Conservation (phyloP, 257 asterid species). For the Prunella vulgaris region DNA sequence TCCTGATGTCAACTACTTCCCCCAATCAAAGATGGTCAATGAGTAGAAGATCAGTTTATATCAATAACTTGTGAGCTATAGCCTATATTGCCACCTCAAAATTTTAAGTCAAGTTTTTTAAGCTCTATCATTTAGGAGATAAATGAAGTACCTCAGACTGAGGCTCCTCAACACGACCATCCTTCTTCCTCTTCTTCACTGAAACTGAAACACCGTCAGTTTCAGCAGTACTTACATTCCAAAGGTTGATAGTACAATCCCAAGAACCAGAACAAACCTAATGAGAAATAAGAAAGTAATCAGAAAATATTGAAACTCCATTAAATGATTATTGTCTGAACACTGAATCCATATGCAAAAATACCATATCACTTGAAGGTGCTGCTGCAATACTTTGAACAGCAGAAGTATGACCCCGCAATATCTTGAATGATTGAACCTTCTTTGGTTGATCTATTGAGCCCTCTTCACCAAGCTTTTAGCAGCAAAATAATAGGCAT, state of each 20-base stretch:
- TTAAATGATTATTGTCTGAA: not conserved
- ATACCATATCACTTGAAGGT: conserved; percentile 81
- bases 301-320: conserved; percentile 12
- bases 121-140: conserved; percentile 10
- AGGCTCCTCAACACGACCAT: conserved; percentile 41
- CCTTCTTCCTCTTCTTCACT: conserved; percentile 78
- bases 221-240: conserved; percentile 54
- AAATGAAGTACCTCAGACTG: conserved; percentile 65
- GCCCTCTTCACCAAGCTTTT: conserved; percentile 62
- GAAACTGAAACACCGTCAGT: conserved; percentile 49
- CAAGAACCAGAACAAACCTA: conserved; percentile 98
- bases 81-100: not conserved
- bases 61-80: not conserved
- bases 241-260: conserved; percentile 74
- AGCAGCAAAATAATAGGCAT: conserved; percentile 27
- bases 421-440: conserved; percentile 51
- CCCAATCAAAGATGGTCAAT: conserved; percentile 3
- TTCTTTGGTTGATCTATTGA: conserved; percentile 46
- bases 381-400: conserved; percentile 73
- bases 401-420: conserved; percentile 79
- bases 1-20: not conserved
- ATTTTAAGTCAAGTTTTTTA: not conserved
- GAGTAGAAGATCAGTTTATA: not conserved
- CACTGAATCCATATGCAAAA: conserved; percentile 15
- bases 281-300: conserved; percentile 19